Percentiles rank a stretch among this genome's conserved stretches.
phyloP scores from a whole-genome alignment of 1,284 basidiomycete genomes.

The Fomitiporia mediterranea region DNA sequence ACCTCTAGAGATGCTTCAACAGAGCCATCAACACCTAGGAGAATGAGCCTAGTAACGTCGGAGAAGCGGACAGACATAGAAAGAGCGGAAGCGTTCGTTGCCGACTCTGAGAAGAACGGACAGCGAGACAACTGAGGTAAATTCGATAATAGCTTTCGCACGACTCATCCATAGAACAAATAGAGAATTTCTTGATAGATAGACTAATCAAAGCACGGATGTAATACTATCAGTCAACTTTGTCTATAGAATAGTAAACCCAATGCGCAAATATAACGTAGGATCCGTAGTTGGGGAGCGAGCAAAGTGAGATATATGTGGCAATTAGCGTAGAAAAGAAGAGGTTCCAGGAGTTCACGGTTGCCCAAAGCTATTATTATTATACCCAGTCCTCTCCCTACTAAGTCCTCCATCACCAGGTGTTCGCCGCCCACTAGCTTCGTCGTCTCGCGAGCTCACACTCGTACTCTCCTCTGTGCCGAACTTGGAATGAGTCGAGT shows the following conservation, averaged over 20 bases:
- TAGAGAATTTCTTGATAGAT: background rate
- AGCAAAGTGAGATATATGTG: background rate
- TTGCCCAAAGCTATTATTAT: slow-evolving; percentile 10
- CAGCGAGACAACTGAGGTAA: background rate
- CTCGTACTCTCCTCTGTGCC: slow-evolving; percentile 22
- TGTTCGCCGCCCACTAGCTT: slow-evolving; percentile 12
- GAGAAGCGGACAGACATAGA: background rate
- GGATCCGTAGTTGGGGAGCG: too few relatives aligned
- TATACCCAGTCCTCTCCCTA: slow-evolving; percentile 16
- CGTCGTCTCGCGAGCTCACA: slow-evolving; percentile 22
- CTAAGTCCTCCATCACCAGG: slow-evolving; percentile 7
- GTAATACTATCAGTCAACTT: background rate
- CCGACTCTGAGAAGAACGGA: background rate
- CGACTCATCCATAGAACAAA: background rate
- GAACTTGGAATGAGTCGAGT: slow-evolving; percentile 18
- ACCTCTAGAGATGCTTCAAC: too few relatives aligned
- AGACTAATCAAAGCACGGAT: background rate
- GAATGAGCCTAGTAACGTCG: background rate
- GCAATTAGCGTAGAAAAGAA: background rate
- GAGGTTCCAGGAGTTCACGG: background rate
- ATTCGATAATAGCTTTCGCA: background rate
- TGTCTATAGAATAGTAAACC: background rate
- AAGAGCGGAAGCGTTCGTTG: background rate
- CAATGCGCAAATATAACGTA: background rate
- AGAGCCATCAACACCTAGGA: background rate